A percentile compares a stretch with the other conserved stretches of the same genome.
Conservation (phyloP, 495 filamentous ascomycete genomes). For the Aspergillus ostianus region DNA sequence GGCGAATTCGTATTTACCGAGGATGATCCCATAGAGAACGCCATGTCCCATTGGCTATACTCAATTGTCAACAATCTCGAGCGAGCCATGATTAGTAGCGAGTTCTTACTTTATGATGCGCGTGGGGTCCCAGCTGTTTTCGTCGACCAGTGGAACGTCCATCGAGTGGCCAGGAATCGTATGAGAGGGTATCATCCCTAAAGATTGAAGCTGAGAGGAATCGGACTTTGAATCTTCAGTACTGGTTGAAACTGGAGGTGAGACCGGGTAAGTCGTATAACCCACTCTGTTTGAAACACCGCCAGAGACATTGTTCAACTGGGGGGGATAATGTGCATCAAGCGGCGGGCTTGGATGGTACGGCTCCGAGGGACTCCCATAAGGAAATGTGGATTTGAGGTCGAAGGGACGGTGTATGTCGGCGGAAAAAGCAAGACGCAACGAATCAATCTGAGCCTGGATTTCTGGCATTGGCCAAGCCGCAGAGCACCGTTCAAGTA, state of each 20-base stretch:
- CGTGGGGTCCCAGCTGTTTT: conserved; percentile 83
- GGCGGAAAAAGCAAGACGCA: conserved; percentile 90
- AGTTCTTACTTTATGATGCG: conserved; percentile 84
- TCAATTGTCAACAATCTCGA: conserved; percentile 26
- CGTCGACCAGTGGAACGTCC: conserved; percentile 61
- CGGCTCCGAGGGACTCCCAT: conserved; percentile 72
- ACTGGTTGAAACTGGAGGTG: conserved; percentile 76
- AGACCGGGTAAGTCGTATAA: conserved; percentile 74
- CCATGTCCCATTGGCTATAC: conserved; percentile 82
- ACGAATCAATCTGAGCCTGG: conserved; percentile 83
- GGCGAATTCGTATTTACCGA: conserved; percentile 51
- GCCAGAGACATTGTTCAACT: conserved; percentile 30
- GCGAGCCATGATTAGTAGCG: neutral
- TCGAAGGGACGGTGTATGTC: conserved; percentile 84
- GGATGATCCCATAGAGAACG: conserved; percentile 68
- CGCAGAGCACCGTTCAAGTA: conserved; percentile 80
- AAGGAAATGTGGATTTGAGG: conserved; percentile 83
- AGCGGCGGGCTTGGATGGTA: conserved; percentile 61
- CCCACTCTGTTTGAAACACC: conserved; percentile 62
- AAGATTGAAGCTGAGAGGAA: conserved; percentile 72
- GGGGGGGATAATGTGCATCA: conserved; percentile 44
- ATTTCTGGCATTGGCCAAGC: conserved; percentile 93
- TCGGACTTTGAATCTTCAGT: conserved; percentile 76
- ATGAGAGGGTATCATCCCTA: conserved; percentile 67
- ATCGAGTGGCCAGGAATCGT: conserved; percentile 45